Evolutionary conservation across 2,329 filamentous ascomycete genomes (phyloP), one percentile per base, ranked within the genome.

Genomic region (Apiospora hydei): DNA sequence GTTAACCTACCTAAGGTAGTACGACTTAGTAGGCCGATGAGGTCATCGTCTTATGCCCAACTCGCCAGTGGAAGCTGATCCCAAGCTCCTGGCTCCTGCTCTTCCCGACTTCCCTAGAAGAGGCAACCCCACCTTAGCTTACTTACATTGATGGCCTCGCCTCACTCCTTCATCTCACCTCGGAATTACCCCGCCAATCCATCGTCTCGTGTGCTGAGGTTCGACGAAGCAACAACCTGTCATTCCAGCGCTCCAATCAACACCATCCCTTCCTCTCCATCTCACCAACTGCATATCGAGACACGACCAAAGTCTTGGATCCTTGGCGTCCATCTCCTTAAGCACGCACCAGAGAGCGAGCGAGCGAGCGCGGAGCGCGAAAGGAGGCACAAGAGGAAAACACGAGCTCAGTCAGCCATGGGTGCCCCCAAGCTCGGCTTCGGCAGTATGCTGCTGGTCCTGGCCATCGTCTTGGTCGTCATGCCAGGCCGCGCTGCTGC

Each of bases 401-500:
- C 30, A 38, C 30, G 30, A 61, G 53, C 53, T 38, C 38, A 38
- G 53, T 61, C 30, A 61, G 43, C 69, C 77, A 90, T 90, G 88
- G 82, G 86, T 76, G 84, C 83, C 74, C 81, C 84, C 73, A 80
- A 81, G 72, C 80, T 85, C 74, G 81, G 86, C 79, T 85, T 85
- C 83, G 84, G 84, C 81, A 80, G 84, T 78, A 82, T 86, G 81
- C 82, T 91, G 79, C 83, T 91, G 71, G 81, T 88, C 76, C 74
- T 88, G 68, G 84, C 83, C 74, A 78, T 91, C 69, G 77, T 90
- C 70, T 81, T 93, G 72, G 80, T 89, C n/a, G 77, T 91, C 66
- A 82, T 92, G 69, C 88, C 89, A 30, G 84, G 85, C 70, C 86
- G 85, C 73, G 89, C 85, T 3, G 84, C 84, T 30, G 91, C 91